Conservation (phyloP, 1,284 basidiomycete genomes). For the Anthracocystis walkeri region DNA sequence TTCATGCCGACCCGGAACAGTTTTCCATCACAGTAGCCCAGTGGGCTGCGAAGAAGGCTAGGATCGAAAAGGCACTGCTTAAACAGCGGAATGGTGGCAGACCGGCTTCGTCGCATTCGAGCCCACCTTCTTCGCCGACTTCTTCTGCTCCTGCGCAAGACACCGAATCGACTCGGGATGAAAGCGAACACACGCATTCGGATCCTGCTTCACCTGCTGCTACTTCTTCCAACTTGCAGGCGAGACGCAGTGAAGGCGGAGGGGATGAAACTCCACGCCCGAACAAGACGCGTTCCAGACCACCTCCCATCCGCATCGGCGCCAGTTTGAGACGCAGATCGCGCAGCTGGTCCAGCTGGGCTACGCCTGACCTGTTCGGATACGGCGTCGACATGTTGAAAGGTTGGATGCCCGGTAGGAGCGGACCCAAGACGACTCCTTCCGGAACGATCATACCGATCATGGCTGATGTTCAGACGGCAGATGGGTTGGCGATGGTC, state of each 20-base stretch:
- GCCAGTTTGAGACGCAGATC: slow-evolving; percentile 20
- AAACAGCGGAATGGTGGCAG: slow-evolving; percentile 13
- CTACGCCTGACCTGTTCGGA: slow-evolving; percentile 49
- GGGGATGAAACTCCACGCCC: slow-evolving; percentile 37
- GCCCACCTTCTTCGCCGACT: slow-evolving; percentile 29
- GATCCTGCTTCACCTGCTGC: slow-evolving; percentile 12
- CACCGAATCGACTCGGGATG: slow-evolving; percentile 15
- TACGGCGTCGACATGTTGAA: slow-evolving; percentile 58
- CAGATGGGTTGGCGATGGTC: slow-evolving; percentile 48
- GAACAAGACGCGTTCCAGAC: slow-evolving; percentile 21
- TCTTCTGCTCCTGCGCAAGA: slow-evolving; percentile 16
- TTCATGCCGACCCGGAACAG: slow-evolving; percentile 44
- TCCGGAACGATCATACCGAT: slow-evolving; percentile 55
- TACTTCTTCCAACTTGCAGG: neutral
- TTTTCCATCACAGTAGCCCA: slow-evolving; percentile 50
- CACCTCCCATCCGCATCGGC: slow-evolving; percentile 24
- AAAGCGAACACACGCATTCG: slow-evolving; percentile 15
- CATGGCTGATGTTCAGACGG: slow-evolving; percentile 48
- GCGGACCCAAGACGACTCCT: slow-evolving; percentile 17
- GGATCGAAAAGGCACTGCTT: slow-evolving; percentile 39
- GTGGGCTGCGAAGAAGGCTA: slow-evolving; percentile 53
- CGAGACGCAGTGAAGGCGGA: slow-evolving; percentile 1
- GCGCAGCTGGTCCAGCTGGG: slow-evolving; percentile 54
- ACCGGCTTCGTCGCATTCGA: slow-evolving; percentile 16
- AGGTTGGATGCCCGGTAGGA: slow-evolving; percentile 51